Evolutionary conservation across 257 asterid genomes (phyloP), one percentile per base, ranked within the genome.

Genomic region (Nicotiana paniculata): DNA sequence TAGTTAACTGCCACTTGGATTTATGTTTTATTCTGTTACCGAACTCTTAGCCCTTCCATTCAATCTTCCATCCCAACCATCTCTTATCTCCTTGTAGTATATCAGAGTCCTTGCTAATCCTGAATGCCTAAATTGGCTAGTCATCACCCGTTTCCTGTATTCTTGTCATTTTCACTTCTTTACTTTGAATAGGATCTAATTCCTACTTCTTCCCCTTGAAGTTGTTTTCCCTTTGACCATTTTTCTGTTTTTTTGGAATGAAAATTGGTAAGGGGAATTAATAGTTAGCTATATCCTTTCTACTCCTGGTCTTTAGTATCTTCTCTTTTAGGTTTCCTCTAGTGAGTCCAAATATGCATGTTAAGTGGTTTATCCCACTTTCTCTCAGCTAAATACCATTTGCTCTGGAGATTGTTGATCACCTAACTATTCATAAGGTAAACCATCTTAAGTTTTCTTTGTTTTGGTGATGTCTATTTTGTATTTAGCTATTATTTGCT

Each of bases 241-340:
- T 72, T 88, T 91, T 89, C 93, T 88, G 88, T 82, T 90, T 95
- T 95, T 95, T 90, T 6, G 37, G 81, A 88, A 89, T 51, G 93
- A 88, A 86, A 89, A 84, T 72, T 80, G 91, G 94, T 88, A 83
- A 84, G 87, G 95, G 91, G 86, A 87, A 81, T 82, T 88, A 81
- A 83, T 72, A 46, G 61, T 62, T 87, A 79, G 89, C 67, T 82
- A 72, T 85, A 79, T 85, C 77, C 74, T 72, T 89, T 81, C 85
- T 83, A n/a, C 85, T 15, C 37, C 32, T 65, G 18, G 32, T 64
- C 33, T 65, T 64, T 21, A 17, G 63, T 46, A 72, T 46, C 24
- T 43, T 46, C 21, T 57, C 78, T 37, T 5, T 46, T 12, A 46
- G 61, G 37, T 12, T 72, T 46, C 61, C 37, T 72, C 37, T 46